Base-by-base conservation (phyloP, 768 basidiomycete genomes). In the Lactifluus volemus region DNA sequence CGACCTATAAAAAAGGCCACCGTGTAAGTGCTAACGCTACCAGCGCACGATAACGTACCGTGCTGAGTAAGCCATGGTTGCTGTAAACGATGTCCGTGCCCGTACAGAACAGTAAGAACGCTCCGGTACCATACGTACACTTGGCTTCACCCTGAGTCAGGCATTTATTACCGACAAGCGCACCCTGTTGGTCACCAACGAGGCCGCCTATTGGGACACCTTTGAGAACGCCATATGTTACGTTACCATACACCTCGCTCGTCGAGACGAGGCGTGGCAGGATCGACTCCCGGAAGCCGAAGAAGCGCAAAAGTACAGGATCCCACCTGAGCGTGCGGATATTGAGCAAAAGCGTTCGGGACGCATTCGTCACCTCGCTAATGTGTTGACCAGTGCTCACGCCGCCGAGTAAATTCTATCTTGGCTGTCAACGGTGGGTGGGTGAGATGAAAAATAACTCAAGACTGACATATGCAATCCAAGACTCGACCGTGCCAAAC, bases 131-230 rank as follows among this genome's bases (percentile, higher is more conserved):
- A 68, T 96, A 99, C 4, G 97, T 99, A 74, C 94, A 97, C 75
- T 99, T 99, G 2, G 95, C 96, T 71, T 98, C 89, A 17, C 96
- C 96, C 65, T 82, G 79, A n/a, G 70, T 77, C 56, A 99, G 73
- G 70, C 97, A 98, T 73, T 97, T 98, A 77, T 99, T 98, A 0
- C 96, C 97, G 53, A 98, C 84, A 25, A 99, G 77, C 25, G 96
- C 96, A 5, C 89, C 97, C 72, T 99, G 97, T 75, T 99, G 97
- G 71, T 99, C 97, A n/a, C 97, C 97, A 8, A 96, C 85, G 50
- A 98, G 83, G 21, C 96, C 96, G 41, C 86, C 94, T 55, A 99
- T 91, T 9, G 87, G 87, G 11, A 93, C 79, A 44, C 89, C 92
- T 65, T 78, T 76, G 63, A 92, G 76, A 3, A 84, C 68, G 2